phyloP scores from a whole-genome alignment of 495 filamentous ascomycete genomes.

The Lasiosphaeria ovina region DNA sequence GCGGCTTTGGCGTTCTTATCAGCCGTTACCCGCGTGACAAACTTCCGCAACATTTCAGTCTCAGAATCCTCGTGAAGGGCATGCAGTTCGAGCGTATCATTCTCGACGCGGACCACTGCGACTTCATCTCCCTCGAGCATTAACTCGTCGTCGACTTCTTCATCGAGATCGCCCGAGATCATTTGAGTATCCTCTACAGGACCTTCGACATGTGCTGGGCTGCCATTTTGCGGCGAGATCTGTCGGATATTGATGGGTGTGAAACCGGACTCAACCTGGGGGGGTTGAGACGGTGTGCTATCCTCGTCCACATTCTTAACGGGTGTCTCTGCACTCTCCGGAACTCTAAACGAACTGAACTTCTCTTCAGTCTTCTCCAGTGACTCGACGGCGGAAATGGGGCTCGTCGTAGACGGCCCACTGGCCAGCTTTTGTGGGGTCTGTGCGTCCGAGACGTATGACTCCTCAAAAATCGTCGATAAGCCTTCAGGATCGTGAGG shows the following conservation, averaged over 20 bases:
- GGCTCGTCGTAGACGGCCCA: too few relatives aligned
- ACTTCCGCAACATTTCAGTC: conserved; percentile 45
- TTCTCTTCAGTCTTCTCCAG: too few relatives aligned
- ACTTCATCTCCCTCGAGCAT: conserved; percentile 17
- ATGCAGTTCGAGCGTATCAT: conserved; percentile 29
- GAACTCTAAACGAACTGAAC: too few relatives aligned
- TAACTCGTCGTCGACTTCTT: conserved; percentile 21
- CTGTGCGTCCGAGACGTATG: conserved; percentile 7
- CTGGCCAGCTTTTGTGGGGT: background rate
- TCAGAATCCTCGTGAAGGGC: conserved; percentile 36
- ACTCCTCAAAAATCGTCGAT: conserved; percentile 32
- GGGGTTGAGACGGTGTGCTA: background rate
- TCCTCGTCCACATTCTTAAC: background rate
- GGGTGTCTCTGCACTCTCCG: too few relatives aligned
- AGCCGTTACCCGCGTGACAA: conserved; percentile 45
- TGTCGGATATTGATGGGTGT: conserved; percentile 33
- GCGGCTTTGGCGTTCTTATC: conserved; percentile 41
- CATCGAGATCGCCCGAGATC: background rate
- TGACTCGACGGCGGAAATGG: too few relatives aligned
- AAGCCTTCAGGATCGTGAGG: conserved; percentile 28
- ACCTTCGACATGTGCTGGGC: background rate
- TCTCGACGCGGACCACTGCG: conserved; percentile 5
- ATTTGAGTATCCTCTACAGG: background rate
- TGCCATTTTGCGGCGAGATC: conserved; percentile 15
- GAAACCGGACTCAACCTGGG: conserved; percentile 24